phyloP scores from a whole-genome alignment of 371 early-diverging fungal species.

The Pancytospora philotis region DNA sequence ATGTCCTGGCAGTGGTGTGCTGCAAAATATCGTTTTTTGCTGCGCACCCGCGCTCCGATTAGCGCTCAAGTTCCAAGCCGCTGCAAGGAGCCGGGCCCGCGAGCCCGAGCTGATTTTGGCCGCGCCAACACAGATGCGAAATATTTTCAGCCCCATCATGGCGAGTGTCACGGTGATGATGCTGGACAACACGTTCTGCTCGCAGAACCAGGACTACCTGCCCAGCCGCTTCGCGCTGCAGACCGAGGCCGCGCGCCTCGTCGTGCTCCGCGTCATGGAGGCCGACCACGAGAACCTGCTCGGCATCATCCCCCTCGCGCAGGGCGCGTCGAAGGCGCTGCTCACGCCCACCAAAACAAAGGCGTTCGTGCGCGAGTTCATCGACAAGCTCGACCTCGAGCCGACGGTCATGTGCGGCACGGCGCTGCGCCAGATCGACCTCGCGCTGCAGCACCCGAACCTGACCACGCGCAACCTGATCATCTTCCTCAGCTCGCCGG shows the following conservation, averaged over 20 bases:
- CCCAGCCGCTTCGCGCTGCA: slow-evolving; percentile 84
- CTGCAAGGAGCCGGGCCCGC: too few relatives aligned
- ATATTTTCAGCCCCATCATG: slow-evolving; percentile 30
- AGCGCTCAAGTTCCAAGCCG: too few relatives aligned
- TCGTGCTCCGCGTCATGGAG: slow-evolving; percentile 78
- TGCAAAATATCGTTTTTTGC: too few relatives aligned
- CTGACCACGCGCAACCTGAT: slow-evolving; percentile 80
- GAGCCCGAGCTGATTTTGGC: too few relatives aligned
- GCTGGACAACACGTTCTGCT: slow-evolving; percentile 49
- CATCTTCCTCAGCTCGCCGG: slow-evolving; percentile 79
- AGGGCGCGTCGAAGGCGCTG: slow-evolving; percentile 36
- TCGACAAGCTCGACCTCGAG: slow-evolving; percentile 23
- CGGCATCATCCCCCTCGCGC: slow-evolving; percentile 81
- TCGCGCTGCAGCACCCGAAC: slow-evolving; percentile 66
- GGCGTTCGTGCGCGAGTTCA: slow-evolving; percentile 32
- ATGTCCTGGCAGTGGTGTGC: too few relatives aligned
- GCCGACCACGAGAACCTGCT: slow-evolving; percentile 86
- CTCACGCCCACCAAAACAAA: slow-evolving; percentile 50
- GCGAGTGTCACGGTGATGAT: slow-evolving; percentile 46
- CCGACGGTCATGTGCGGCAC: slow-evolving; percentile 17
- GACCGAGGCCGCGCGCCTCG: slow-evolving; percentile 75
- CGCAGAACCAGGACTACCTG: slow-evolving; percentile 80
- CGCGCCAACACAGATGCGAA: too few relatives aligned
- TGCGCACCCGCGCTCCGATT: too few relatives aligned
- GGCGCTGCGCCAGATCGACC: slow-evolving; percentile 19